Evolutionary conservation across 2,329 filamentous ascomycete species (phyloP).

Genomic region (Trichoderma sp.): DNA sequence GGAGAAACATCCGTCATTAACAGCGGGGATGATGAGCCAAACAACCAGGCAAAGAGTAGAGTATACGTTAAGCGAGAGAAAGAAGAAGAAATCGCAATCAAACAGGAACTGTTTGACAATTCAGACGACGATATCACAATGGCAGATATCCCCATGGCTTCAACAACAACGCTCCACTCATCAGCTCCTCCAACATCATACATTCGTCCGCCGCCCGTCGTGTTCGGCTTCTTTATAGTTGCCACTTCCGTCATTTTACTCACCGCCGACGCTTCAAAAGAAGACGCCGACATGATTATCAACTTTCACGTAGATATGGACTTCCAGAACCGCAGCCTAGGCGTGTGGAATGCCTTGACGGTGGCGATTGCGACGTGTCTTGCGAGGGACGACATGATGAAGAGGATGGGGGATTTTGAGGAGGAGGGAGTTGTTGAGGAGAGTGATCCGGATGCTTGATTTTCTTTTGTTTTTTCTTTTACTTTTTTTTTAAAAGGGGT

Average conservation of each 20-base stretch:
- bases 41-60: neutral
- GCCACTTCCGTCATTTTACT: constrained; percentile 40
- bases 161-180: neutral
- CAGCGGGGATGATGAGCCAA: neutral
- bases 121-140: constrained; percentile 17
- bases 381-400: constrained; percentile 41
- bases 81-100: neutral
- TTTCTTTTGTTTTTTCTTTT: no score
- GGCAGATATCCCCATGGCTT: constrained; percentile 2
- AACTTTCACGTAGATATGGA: constrained; percentile 45
- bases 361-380: constrained; percentile 41
- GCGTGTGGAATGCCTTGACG: constrained; percentile 47
- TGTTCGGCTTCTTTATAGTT: constrained; percentile 45
- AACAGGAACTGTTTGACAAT: neutral
- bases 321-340: constrained; percentile 40
- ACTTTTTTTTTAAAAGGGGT: neutral
- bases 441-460: constrained; percentile 41
- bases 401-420: constrained; percentile 37
- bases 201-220: constrained; percentile 38
- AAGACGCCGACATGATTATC: constrained; percentile 33
- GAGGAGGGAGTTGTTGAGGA: constrained; percentile 29
- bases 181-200: constrained; percentile 21
- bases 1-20: neutral
- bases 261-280: constrained; percentile 40
- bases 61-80: neutral